Evolutionary conservation across 345 rosid genomes (phyloP).

Genomic region (Tarenaya hassleriana): DNA sequence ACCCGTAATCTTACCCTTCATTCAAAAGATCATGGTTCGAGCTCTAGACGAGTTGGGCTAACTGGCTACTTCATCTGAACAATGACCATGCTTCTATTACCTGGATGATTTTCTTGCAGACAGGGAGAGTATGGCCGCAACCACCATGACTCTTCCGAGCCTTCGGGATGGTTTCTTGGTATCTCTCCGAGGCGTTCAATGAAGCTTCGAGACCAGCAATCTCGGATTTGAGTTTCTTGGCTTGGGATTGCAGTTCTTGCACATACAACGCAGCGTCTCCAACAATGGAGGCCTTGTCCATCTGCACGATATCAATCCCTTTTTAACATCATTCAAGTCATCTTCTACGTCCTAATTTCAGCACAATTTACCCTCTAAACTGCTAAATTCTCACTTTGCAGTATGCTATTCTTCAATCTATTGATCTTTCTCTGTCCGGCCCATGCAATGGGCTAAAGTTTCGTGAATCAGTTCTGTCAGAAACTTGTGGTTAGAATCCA

Average conservation of each 20-base stretch:
- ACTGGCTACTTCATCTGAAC: too few species aligned
- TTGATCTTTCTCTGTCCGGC: too few species aligned
- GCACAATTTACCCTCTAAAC: too few species aligned
- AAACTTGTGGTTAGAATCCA: background rate
- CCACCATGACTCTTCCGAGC: conserved; percentile 24
- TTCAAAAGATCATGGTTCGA: too few species aligned
- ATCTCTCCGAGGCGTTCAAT: conserved; percentile 26
- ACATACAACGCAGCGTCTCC: conserved; percentile 74
- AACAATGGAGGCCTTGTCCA: conserved; percentile 93
- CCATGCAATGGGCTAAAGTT: background rate
- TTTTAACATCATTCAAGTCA: background rate
- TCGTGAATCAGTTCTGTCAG: background rate
- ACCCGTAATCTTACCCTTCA: too few species aligned
- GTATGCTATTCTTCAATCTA: too few species aligned
- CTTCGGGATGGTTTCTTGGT: conserved; percentile 23
- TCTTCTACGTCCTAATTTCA: too few species aligned
- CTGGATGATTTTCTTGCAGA: conserved; percentile 49
- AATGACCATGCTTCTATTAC: too few species aligned
- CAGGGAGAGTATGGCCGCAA: conserved; percentile 20
- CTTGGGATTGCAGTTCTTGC: conserved; percentile 66
- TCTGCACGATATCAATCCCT: conserved; percentile 32
- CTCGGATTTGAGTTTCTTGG: conserved; percentile 61
- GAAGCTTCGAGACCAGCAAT: conserved; percentile 59
- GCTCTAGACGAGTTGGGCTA: too few species aligned
- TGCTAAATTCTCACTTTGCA: too few species aligned